Evolutionary conservation across 2,329 filamentous ascomycete genomes (phyloP).

Genomic region (Mollisiaceae sp.): DNA sequence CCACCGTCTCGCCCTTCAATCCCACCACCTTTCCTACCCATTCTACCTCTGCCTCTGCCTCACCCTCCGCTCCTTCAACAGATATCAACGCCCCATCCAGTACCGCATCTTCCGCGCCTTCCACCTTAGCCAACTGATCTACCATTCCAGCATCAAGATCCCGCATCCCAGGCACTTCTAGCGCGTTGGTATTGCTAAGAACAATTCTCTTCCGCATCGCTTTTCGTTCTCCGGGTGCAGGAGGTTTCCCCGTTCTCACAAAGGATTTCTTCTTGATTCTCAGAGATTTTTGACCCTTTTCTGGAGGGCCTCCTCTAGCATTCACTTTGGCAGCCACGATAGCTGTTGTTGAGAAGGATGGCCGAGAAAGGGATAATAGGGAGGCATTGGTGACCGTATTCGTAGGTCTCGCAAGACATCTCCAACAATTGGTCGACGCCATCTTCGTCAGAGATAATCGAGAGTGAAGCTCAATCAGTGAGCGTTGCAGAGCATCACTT

Average conservation of each 20-base stretch:
- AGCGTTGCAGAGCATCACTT: slow-evolving; percentile 6
- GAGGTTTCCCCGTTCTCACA: slow-evolving; percentile 53
- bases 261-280: slow-evolving; percentile 49
- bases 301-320: neutral
- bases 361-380: slow-evolving; percentile 38
- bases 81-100: neutral
- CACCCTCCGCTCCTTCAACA: neutral
- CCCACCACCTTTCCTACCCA: slow-evolving; percentile 69
- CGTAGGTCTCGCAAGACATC: slow-evolving; percentile 58
- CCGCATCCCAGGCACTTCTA: slow-evolving; percentile 72
- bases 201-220: slow-evolving; percentile 87
- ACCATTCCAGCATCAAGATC: slow-evolving; percentile 63
- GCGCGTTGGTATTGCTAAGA: slow-evolving; percentile 91
- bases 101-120: slow-evolving; percentile 44
- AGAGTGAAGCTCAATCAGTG: neutral
- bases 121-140: slow-evolving; percentile 67
- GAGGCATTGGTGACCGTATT: slow-evolving; percentile 45
- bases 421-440: slow-evolving; percentile 63
- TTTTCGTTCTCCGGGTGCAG: slow-evolving; percentile 80
- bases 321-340: slow-evolving; percentile 1
- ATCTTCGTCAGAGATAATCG: slow-evolving; percentile 43
- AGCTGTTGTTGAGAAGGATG: slow-evolving; percentile 37
- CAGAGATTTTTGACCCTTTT: slow-evolving; percentile 33
- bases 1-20: slow-evolving; percentile 72
- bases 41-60: neutral